Base-by-base conservation (phyloP, 331 rosid genomes). In the Arachis monticola region DNA sequence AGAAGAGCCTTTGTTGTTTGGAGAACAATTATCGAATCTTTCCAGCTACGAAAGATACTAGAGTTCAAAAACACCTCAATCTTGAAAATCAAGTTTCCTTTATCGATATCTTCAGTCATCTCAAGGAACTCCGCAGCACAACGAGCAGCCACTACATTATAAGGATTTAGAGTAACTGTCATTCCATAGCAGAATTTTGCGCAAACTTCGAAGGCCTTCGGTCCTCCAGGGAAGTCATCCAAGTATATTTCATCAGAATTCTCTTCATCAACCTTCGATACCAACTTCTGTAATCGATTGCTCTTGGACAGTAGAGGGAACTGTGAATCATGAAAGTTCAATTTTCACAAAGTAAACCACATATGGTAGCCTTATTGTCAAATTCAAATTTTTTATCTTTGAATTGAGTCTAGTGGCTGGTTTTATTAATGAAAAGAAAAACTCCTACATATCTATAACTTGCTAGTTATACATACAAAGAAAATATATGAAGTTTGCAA, bases 71-170 rank as follows among this genome's bases (percentile, higher is more conserved):
- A 95, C 60, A 95, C 98, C 69, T 95, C 99, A 44, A 95, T 90
- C 79, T 95, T 95, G 52, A 87, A 92, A 67, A 95, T 64, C 55
- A 95, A 83, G 82, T 95, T 95, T 67, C 99, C 96, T 67, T 55
- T 83, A 51, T 95, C 99, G 60, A 90, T 73, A 83, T 87, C 89
- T 87, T 92, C 98, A 0, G 89, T 90, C 99, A 95, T 95, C 80
- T 92, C 91, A 27, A 95, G 97, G 74, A 84, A 92, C 84, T 92
- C 99, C 7, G 99, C 91, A 0, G 96, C 99, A 74, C 98, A 95
- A n/a, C 98, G 92, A 73, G 90, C 97, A 67, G 97, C 98, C 86
- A 92, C 99, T 5, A 95, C 97, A 84, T 90, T 95, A 82, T 95
- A 89, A 56, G 99, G 92, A 80, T 92, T 90, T 30, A 95, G 93